Percentiles rank a stretch among this genome's conserved stretches.
phyloP scores from a whole-genome alignment of 2,329 filamentous ascomycete species.

The Xylariales sp. region DNA sequence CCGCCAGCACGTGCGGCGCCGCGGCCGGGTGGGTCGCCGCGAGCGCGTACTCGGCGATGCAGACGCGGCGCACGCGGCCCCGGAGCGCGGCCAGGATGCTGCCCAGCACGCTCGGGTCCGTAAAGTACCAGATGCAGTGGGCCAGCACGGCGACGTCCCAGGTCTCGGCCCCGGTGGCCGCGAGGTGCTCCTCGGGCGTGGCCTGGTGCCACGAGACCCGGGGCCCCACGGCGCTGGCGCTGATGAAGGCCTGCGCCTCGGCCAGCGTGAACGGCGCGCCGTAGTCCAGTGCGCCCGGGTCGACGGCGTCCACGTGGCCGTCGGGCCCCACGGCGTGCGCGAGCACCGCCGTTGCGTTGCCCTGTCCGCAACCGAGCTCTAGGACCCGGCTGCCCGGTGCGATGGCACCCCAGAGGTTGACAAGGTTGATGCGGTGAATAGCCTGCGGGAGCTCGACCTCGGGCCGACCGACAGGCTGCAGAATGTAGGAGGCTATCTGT shows the following conservation, averaged over 20 bases:
- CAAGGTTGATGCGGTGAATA: slow-evolving; percentile 30
- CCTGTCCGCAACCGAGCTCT: slow-evolving; percentile 58
- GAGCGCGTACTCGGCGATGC: not conserved
- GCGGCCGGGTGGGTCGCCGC: not conserved
- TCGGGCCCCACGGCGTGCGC: slow-evolving; percentile 39
- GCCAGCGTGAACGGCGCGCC: slow-evolving; percentile 44
- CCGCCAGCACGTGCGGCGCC: not conserved
- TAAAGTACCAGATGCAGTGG: not conserved
- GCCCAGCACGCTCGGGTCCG: not conserved
- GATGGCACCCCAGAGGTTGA: slow-evolving; percentile 31
- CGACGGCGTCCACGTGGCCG: slow-evolving; percentile 45
- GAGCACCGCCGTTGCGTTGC: slow-evolving; percentile 50
- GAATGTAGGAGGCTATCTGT: slow-evolving; percentile 7
- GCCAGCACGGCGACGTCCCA: slow-evolving; percentile 6
- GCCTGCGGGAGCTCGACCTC: slow-evolving; percentile 19
- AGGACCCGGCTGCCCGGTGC: slow-evolving; percentile 38
- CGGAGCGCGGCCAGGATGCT: not conserved
- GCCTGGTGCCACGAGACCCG: slow-evolving; percentile 39
- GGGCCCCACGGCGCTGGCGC: slow-evolving; percentile 29
- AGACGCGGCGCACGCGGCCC: not conserved
- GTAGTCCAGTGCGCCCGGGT: slow-evolving; percentile 47
- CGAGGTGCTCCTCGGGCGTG: slow-evolving; percentile 30
- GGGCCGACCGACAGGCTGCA: slow-evolving; percentile 6
- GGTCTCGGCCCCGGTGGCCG: slow-evolving; percentile 9
- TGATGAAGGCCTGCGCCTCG: slow-evolving; percentile 42